Percentiles rank a stretch among this genome's conserved stretches.
These are phyloP conservation scores for Nicotiana attenuata DNA, from an alignment of 257 asterid genomes.

Conservation along the genomic window DNA sequence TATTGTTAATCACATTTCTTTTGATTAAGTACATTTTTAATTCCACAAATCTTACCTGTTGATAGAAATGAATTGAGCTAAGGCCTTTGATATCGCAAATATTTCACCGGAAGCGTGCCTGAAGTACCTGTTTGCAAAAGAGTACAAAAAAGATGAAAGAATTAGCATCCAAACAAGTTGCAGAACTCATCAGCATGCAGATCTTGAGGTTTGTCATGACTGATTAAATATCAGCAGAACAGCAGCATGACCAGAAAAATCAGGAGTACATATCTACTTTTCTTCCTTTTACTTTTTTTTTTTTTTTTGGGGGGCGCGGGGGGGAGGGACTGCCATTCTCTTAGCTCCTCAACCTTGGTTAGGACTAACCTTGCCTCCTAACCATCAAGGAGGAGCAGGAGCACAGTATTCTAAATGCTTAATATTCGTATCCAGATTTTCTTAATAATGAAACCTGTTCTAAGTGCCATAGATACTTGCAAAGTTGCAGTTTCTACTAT, in stretches of 20 bases:
- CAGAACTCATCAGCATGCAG: constrained; percentile 1
- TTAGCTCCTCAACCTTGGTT: background rate
- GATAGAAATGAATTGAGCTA: constrained; percentile 71
- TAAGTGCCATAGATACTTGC: background rate
- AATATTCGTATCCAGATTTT: background rate
- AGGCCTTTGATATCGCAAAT: constrained; percentile 62
- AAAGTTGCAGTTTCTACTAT: background rate
- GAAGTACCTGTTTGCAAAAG: constrained; percentile 49
- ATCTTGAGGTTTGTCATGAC: background rate
- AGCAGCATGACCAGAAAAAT: background rate
- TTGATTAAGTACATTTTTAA: background rate
- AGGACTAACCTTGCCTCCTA: background rate
- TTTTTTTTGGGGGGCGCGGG: background rate
- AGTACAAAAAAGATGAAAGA: background rate
- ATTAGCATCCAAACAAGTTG: background rate
- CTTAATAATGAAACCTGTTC: background rate
- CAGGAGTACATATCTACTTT: background rate
- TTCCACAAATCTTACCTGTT: constrained; percentile 45
- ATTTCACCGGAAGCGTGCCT: constrained; percentile 91
- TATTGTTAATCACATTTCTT: background rate
- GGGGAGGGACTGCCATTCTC: background rate
- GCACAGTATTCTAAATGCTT: background rate
- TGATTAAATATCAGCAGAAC: background rate
- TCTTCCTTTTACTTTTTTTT: background rate
- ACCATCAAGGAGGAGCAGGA: background rate